These are phyloP conservation scores for Leccinum pallidistipes DNA, from an alignment of 1,284 basidiomycete species.

Conservation along the genomic window DNA sequence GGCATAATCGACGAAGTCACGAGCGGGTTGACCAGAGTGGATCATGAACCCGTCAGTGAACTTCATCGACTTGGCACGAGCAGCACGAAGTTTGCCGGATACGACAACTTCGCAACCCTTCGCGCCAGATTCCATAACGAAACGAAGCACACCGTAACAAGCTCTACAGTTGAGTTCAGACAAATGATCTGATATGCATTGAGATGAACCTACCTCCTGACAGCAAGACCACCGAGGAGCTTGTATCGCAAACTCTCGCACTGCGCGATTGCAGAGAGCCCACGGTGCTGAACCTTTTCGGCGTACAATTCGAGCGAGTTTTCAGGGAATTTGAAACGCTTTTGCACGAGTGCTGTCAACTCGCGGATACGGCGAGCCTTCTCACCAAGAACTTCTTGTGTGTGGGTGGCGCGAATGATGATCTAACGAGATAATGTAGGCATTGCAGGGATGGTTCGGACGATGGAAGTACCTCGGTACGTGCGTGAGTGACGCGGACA, in stretches of 20 bases:
- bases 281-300: constrained; percentile 99
- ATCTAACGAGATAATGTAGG: constrained; percentile 55
- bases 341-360: constrained; percentile 97
- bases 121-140: constrained; percentile 99
- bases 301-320: constrained; percentile 99
- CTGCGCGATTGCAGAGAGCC: constrained; percentile 97
- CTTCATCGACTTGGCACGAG: constrained; percentile 99
- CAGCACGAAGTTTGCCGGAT: constrained; percentile 99
- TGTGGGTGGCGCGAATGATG: constrained; percentile 99
- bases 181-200: neutral
- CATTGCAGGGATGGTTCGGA: constrained; percentile 3
- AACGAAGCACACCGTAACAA: constrained; percentile 99
- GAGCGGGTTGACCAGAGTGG: constrained; percentile 98
- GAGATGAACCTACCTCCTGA: constrained; percentile 73
- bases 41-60: constrained; percentile 99
- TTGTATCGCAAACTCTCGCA: constrained; percentile 99
- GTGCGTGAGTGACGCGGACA: constrained; percentile 98
- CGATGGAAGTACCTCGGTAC: constrained; percentile 76
- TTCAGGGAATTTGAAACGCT: constrained; percentile 99
- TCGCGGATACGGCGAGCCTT: constrained; percentile 99
- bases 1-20: constrained; percentile 97
- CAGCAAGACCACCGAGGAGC: constrained; percentile 98
- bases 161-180: constrained; percentile 56
- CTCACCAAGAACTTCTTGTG: constrained; percentile 99
- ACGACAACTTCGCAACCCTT: constrained; percentile 99